Evolutionary conservation across 768 basidiomycete genomes (phyloP).

Genomic region (Lentinula detonsa): DNA sequence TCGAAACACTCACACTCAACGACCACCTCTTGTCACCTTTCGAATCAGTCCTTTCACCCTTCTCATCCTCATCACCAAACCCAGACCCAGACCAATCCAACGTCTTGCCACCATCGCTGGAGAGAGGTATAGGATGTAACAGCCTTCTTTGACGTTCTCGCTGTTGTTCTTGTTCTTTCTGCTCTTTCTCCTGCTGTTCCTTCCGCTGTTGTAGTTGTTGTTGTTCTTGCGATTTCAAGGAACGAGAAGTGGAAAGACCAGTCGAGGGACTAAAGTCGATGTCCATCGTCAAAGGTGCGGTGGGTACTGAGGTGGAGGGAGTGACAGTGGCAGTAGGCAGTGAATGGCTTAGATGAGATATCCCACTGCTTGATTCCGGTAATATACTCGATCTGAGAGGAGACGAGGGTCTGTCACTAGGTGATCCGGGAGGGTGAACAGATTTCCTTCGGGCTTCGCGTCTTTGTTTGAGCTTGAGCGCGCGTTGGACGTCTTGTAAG

Average conservation of each 20-base stretch:
- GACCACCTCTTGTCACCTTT: not conserved
- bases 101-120: slow-evolving; percentile 62
- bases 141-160: too few species aligned
- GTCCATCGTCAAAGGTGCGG: slow-evolving; percentile 27
- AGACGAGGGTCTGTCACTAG: not conserved
- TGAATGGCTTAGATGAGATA: not conserved
- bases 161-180: too few species aligned
- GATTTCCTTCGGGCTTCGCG: slow-evolving; percentile 59
- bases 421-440: not conserved
- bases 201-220: too few species aligned
- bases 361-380: not conserved
- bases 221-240: too few species aligned
- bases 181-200: too few species aligned
- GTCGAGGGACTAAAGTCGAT: slow-evolving; percentile 70
- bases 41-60: not conserved
- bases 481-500: slow-evolving; percentile 74
- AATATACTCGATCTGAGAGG: not conserved
- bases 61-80: slow-evolving; percentile 40
- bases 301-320: slow-evolving; percentile 16
- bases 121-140: slow-evolving; percentile 59
- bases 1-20: not conserved
- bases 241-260: slow-evolving; percentile 22
- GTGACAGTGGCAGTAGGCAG: slow-evolving; percentile 13
- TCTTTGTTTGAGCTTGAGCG: slow-evolving; percentile 65
- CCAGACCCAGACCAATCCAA: slow-evolving; percentile 63